These are phyloP conservation scores for Dothistroma pini DNA, from an alignment of 2,329 filamentous ascomycete genomes.

Conservation along the genomic window DNA sequence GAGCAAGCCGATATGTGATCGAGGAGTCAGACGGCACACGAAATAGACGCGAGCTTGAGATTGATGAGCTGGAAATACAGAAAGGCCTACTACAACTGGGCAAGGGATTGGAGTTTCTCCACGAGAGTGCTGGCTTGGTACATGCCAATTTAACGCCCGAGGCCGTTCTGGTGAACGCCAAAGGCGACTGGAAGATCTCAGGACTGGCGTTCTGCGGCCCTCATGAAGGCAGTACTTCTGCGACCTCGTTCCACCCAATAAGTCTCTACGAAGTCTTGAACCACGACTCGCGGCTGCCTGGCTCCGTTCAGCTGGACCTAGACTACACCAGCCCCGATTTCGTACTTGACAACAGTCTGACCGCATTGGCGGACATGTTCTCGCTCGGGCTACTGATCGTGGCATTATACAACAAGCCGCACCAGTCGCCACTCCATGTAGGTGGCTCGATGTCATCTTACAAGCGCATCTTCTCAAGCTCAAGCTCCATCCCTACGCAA, in stretches of 20 bases:
- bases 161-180: constrained; percentile 88
- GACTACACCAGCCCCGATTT: constrained; percentile 96
- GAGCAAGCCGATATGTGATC: constrained; percentile 74
- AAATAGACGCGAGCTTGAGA: constrained; percentile 73
- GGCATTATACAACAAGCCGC: constrained; percentile 91
- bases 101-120: constrained; percentile 90
- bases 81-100: constrained; percentile 91
- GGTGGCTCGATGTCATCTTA: constrained; percentile 79
- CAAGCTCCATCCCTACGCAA: constrained; percentile 72
- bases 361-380: constrained; percentile 84
- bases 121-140: constrained; percentile 89
- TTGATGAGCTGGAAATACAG: constrained; percentile 96
- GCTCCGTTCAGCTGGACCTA: constrained; percentile 79
- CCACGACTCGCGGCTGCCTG: constrained; percentile 77
- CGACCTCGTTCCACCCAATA: constrained; percentile 71
- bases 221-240: constrained; percentile 63
- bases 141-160: constrained; percentile 95
- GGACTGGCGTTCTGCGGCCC: constrained; percentile 88
- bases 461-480: constrained; percentile 75
- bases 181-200: constrained; percentile 98
- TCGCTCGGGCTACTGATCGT: constrained; percentile 85
- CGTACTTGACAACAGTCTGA: constrained; percentile 84
- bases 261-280: constrained; percentile 80
- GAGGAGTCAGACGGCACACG: constrained; percentile 73
- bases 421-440: constrained; percentile 77